These are phyloP conservation scores for Ustilago hordei DNA, from an alignment of 1,284 basidiomycete genomes.

Conservation along the genomic window DNA sequence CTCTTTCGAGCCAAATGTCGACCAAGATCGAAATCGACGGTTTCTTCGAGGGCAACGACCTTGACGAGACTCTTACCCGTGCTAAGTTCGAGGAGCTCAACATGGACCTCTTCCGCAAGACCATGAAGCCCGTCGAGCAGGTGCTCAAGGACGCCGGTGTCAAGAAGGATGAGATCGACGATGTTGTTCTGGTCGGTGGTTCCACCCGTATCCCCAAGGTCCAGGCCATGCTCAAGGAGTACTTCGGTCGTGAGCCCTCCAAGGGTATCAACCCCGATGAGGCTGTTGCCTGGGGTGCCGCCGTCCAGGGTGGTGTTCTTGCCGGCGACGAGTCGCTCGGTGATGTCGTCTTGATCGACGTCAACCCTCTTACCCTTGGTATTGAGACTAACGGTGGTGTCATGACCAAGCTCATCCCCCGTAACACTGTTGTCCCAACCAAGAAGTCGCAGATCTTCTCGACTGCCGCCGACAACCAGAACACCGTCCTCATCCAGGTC, in stretches of 20 bases:
- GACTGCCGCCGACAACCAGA: constrained; percentile 72
- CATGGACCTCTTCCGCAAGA: constrained; percentile 98
- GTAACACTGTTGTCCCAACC: constrained; percentile 97
- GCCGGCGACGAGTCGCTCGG: constrained; percentile 83
- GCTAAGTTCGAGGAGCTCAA: constrained; percentile 97
- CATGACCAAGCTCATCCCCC: constrained; percentile 94
- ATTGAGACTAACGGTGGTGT: constrained; percentile 99
- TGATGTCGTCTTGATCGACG: constrained; percentile 93
- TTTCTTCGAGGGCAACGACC: constrained; percentile 95
- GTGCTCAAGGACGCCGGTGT: constrained; percentile 97
- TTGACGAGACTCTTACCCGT: constrained; percentile 94
- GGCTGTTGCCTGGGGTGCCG: constrained; percentile 86
- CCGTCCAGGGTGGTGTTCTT: constrained; percentile 96
- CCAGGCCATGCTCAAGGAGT: constrained; percentile 90
- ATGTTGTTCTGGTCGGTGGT: constrained; percentile 96
- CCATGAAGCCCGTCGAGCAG: constrained; percentile 99
- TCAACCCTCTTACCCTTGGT: constrained; percentile 92
- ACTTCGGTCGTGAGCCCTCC: constrained; percentile 91
- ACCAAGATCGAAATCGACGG: constrained; percentile 81
- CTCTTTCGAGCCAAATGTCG: constrained; percentile 83
- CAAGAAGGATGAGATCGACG: constrained; percentile 96
- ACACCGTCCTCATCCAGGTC: constrained; percentile 77
- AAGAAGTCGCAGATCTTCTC: constrained; percentile 99
- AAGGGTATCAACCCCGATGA: constrained; percentile 92
- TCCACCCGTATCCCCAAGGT: constrained; percentile 99